Percentiles rank a stretch among this genome's conserved stretches.
Conservation (phyloP, 2,329 filamentous ascomycete species). For the Neofusicoccum laricinum region DNA sequence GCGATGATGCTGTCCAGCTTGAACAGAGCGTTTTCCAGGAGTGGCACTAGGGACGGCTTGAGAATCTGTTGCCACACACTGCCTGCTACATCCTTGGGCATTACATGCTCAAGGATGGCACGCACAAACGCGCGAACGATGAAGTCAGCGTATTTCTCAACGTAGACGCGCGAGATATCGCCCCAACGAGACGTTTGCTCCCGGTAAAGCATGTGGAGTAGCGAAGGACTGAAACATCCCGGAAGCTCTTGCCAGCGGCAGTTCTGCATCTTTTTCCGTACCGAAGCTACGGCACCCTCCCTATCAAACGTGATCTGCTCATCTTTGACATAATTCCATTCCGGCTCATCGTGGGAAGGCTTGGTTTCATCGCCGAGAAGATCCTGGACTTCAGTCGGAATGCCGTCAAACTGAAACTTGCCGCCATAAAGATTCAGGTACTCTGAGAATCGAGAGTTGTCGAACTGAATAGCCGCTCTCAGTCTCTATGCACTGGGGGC, state of each 20-base stretch:
- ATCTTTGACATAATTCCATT: conserved; percentile 21
- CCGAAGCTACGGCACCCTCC: conserved; percentile 40
- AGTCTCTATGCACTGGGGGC: neutral
- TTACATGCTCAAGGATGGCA: conserved; percentile 34
- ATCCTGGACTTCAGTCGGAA: neutral
- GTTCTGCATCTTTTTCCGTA: conserved; percentile 38
- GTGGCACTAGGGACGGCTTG: conserved; percentile 40
- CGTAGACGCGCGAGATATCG: conserved; percentile 34
- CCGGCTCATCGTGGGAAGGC: neutral
- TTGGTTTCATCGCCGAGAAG: neutral
- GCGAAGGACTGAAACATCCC: conserved; percentile 58
- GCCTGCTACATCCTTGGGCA: conserved; percentile 40
- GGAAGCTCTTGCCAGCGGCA: conserved; percentile 57
- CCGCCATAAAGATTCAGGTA: neutral
- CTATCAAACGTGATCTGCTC: conserved; percentile 28
- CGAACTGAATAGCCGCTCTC: neutral
- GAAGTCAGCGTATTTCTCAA: conserved; percentile 32
- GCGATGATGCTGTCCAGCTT: conserved; percentile 48
- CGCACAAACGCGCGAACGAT: conserved; percentile 34
- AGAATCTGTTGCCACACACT: conserved; percentile 39
- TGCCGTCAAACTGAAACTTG: neutral
- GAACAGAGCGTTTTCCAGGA: conserved; percentile 34
- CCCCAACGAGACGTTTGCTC: conserved; percentile 59
- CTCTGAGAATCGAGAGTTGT: neutral
- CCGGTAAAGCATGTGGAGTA: conserved; percentile 59